phyloP scores from a whole-genome alignment of 2,329 filamentous ascomycete species.

The Trichocomaceae sp. region DNA sequence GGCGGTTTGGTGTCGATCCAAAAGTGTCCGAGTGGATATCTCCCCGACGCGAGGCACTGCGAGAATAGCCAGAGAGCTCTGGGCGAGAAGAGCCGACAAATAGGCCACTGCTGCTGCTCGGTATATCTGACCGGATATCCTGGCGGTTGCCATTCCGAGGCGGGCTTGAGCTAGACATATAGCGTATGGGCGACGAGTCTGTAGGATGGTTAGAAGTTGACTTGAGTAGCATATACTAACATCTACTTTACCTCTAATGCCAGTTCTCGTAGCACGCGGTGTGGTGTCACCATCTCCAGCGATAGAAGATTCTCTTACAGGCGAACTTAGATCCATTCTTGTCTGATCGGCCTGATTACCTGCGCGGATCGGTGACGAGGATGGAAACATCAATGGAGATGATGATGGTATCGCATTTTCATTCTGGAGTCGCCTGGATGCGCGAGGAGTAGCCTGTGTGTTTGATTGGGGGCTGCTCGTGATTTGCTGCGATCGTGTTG shows the following conservation, averaged over 20 bases:
- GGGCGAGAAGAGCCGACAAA: conserved; percentile 63
- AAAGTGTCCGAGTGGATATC: conserved; percentile 80
- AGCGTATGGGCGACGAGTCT: conserved; percentile 92
- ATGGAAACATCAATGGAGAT: conserved; percentile 73
- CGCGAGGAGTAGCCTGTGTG: conserved; percentile 41
- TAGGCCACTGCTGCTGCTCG: conserved; percentile 77
- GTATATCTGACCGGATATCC: conserved; percentile 61
- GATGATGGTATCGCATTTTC: conserved; percentile 52
- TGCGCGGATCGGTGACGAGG: conserved; percentile 46
- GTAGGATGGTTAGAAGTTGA: background rate
- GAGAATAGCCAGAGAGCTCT: conserved; percentile 40
- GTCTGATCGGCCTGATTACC: conserved; percentile 37
- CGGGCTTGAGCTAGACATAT: conserved; percentile 83
- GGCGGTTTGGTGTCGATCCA: conserved; percentile 44
- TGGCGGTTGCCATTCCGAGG: conserved; percentile 51
- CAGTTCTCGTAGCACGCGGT: conserved; percentile 32
- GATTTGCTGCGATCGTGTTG: conserved; percentile 27
- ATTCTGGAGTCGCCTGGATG: conserved; percentile 36
- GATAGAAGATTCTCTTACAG: conserved; percentile 34
- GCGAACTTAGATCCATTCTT: conserved; percentile 45
- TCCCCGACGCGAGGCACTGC: conserved; percentile 62
- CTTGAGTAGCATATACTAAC: background rate
- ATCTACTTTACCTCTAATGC: conserved; percentile 32
- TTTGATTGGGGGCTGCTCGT: conserved; percentile 27
- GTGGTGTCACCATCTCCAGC: conserved; percentile 39